Base-by-base conservation (phyloP, 2,329 filamentous ascomycete species). In the Penicillium sp. region DNA sequence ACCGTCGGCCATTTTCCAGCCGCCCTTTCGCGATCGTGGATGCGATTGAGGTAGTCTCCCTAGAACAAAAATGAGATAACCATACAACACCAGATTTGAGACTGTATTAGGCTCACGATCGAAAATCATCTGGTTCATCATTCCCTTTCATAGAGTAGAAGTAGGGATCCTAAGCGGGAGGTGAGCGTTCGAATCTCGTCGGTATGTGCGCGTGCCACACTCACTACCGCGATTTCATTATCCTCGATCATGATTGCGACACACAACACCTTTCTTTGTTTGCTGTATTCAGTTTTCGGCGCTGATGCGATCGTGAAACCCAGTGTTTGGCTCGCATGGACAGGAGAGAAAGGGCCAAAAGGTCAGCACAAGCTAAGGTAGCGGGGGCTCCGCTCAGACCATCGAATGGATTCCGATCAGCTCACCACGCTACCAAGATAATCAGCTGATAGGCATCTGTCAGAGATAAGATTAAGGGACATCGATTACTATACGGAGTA, bases 41-140 rank as follows among this genome's bases (percentile, higher is more conserved):
- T 25, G 59, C 55, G 16, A 64, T 40, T 7, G 61, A 64, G 6
- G 61, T 64, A 25, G 61, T 64, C 19, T 64, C 61, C 13, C 61
- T 64, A 28, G 28, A n/a, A 13, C 14, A 22, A n/a, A 26, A 42
- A 19, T n/a, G 5, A 30, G 37, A n/a, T 6, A 40, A n/a, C 5
- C 19, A 14, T 45, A 11, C 49, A 25, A 28, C 30, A 14, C 19
- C 33, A 16, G 16, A 38, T 26, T 16, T 26, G n/a, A 14, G 6
- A 2, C 14, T 16, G 6, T 6, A 2, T 2, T n/a, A 35, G 5
- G 58, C 61, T 37, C 45, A 63, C 61, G 61, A 63, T 19, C 57
- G 43, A 26, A 57, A 63, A 35, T 63, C 61, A 28, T 60, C 43
- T 11, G 49, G 57, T 48, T 19, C 38, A n/a, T n/a, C 3, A 13